A percentile compares a stretch with the other conserved stretches of the same genome.
Evolutionary conservation across 345 rosid species (phyloP).

Genomic region (Pugionium dolabratum): DNA sequence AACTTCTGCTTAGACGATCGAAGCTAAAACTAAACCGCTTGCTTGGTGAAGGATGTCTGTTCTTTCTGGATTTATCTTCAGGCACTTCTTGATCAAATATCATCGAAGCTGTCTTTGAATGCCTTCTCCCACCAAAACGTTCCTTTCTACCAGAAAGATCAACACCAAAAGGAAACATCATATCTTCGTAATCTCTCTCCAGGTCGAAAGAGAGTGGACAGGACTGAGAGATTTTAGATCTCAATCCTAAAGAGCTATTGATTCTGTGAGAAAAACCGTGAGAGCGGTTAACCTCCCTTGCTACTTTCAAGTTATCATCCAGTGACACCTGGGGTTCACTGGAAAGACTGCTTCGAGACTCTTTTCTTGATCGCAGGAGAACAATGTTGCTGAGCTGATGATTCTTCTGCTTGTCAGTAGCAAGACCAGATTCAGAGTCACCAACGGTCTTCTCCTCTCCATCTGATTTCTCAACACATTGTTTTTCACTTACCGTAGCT

Average conservation of each 20-base stretch:
- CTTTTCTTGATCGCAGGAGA: conserved; percentile 53
- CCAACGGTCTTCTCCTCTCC: conserved; percentile 41
- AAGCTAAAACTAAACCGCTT: conserved; percentile 84
- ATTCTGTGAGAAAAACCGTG: conserved; percentile 37
- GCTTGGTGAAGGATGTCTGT: conserved; percentile 58
- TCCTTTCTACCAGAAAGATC: conserved; percentile 44
- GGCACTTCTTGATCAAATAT: conserved; percentile 47
- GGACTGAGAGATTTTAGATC: conserved; percentile 48
- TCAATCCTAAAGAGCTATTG: conserved; percentile 32
- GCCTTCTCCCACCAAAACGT: conserved; percentile 36
- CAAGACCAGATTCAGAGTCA: conserved; percentile 37
- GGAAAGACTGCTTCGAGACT: conserved; percentile 28
- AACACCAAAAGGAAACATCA: conserved; percentile 30
- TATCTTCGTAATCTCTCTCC: conserved; percentile 38
- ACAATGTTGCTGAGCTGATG: conserved; percentile 41
- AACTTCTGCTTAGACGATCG: conserved; percentile 68
- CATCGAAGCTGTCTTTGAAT: conserved; percentile 41
- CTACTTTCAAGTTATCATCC: conserved; percentile 38
- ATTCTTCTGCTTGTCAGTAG: conserved; percentile 35
- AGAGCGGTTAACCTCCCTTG: conserved; percentile 38
- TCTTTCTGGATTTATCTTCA: conserved; percentile 44
- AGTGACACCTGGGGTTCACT: conserved; percentile 31
- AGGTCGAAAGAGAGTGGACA: conserved; percentile 52
- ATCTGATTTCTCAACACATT: conserved; percentile 23
- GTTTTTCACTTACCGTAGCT: conserved; percentile 1